Base-by-base conservation (phyloP, 768 basidiomycete genomes). In the Trametes sanguinea region DNA sequence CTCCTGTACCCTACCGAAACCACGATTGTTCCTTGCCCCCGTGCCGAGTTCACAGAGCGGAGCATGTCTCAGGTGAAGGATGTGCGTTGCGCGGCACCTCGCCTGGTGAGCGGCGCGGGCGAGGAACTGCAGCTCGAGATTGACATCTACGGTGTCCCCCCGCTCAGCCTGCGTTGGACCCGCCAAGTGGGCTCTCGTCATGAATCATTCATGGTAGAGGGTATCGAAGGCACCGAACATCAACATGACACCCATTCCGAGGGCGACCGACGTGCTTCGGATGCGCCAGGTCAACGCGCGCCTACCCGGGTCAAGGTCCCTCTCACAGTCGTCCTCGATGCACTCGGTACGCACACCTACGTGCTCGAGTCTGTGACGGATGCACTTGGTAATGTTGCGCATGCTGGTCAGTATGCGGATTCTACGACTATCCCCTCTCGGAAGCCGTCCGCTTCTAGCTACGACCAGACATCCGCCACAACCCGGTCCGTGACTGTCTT, bases 361-460 rank as follows among this genome's bases (percentile, higher is more conserved):
- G 81, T 84, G 10, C 78, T 97, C 29, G 90, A 95, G 68, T 86
- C 88, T 67, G 83, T 98, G 29, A 83, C 83, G n/a, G 95, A 97
- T 68, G 84, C 87, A 13, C 77, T 89, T 54, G 93, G 92, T 14
- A 97, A 98, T 69, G 71, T 83, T 10, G 78, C 92, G n/a, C 58
- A 61, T 9, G 68, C 71, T 32, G 67, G 65, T 1, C 46, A 61
- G 32, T 52, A 51, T 22, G 27, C 37, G 1, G 39, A 45, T 4
- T 32, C 61, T 2, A 11, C 13, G 7, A 16, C 35, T 72, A 32
- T 78, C 83, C 35, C 75, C 74, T 35, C 74, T 72, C 54, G 79
- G 74, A 27, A 60, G 69, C n/a, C 57, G 65, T 10, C 45, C 6
- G 4, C 51, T 29, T 16, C 51, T 40, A 22, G 37, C 7, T 32